A percentile compares a stretch with the other conserved stretches of the same genome.
phyloP scores from a whole-genome alignment of 371 early-diverging fungal species.

The Mortierella sp. region DNA sequence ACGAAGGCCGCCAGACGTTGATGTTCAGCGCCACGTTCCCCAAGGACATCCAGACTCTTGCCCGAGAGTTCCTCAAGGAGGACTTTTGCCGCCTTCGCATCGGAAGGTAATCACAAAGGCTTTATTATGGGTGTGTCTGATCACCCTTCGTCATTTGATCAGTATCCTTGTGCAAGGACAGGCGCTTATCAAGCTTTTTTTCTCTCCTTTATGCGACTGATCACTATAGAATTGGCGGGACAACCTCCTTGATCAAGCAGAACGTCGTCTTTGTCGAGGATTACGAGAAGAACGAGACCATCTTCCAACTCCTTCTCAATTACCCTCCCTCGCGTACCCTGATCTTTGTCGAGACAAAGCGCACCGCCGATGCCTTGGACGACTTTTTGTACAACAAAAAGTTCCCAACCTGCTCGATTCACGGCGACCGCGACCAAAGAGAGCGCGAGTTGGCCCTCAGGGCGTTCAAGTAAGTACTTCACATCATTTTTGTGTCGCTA shows the following conservation, averaged over 20 bases:
- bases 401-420: slow-evolving; percentile 81
- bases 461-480: slow-evolving; percentile 71
- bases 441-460: slow-evolving; percentile 85
- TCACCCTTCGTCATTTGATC: not conserved
- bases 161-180: not conserved
- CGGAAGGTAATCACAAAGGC: slow-evolving; percentile 43
- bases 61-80: slow-evolving; percentile 80
- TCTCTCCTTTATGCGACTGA: not conserved
- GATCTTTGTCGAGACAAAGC: slow-evolving; percentile 90
- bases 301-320: slow-evolving; percentile 57
- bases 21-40: slow-evolving; percentile 99
- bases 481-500: not conserved
- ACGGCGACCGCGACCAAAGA: slow-evolving; percentile 82
- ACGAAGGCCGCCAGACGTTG: slow-evolving; percentile 88
- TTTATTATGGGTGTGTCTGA: not conserved
- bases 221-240: slow-evolving; percentile 63
- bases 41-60: slow-evolving; percentile 89
- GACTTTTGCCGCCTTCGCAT: slow-evolving; percentile 54
- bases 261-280: slow-evolving; percentile 65
- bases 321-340: slow-evolving; percentile 74
- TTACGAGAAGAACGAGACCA: slow-evolving; percentile 64
- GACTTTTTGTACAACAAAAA: slow-evolving; percentile 74
- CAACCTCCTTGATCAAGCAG: slow-evolving; percentile 66
- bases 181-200: not conserved
- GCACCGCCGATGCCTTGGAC: slow-evolving; percentile 84